Conservation (phyloP, 768 basidiomycete genomes). For the Kwoniella mangroviensis region DNA sequence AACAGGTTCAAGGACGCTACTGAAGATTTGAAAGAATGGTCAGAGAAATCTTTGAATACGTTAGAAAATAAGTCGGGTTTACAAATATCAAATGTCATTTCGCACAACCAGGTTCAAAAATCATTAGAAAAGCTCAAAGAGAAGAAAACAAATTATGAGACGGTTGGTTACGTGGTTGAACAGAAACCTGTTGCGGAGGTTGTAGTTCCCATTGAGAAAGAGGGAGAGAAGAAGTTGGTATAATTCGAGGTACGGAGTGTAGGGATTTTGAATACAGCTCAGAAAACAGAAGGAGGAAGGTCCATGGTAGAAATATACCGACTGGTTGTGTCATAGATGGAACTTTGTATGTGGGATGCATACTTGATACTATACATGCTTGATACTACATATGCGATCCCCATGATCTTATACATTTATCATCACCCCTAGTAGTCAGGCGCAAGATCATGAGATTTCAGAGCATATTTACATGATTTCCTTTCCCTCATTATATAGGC, state of each 20-base stretch:
- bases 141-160: conserved; percentile 27
- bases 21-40: conserved; percentile 53
- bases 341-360: background rate
- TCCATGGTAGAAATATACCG: conserved; percentile 8
- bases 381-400: too few relatives aligned
- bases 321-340: background rate
- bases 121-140: background rate
- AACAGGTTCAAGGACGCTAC: conserved; percentile 63
- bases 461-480: too few relatives aligned
- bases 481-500: background rate
- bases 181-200: conserved; percentile 55
- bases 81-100: conserved; percentile 62
- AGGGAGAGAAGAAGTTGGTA: conserved; percentile 14
- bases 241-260: background rate
- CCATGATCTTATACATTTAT: too few relatives aligned
- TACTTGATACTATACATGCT: background rate
- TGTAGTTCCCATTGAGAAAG: conserved; percentile 36
- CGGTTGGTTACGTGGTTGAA: conserved; percentile 54
- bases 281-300: conserved; percentile 19
- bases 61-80: conserved; percentile 75
- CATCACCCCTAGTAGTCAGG: too few relatives aligned
- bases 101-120: conserved; percentile 42
- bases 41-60: conserved; percentile 62
- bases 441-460: too few relatives aligned
- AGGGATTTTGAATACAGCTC: too few relatives aligned